Conservation (phyloP, 495 filamentous ascomycete species). For the Cairneyella variabilis region DNA sequence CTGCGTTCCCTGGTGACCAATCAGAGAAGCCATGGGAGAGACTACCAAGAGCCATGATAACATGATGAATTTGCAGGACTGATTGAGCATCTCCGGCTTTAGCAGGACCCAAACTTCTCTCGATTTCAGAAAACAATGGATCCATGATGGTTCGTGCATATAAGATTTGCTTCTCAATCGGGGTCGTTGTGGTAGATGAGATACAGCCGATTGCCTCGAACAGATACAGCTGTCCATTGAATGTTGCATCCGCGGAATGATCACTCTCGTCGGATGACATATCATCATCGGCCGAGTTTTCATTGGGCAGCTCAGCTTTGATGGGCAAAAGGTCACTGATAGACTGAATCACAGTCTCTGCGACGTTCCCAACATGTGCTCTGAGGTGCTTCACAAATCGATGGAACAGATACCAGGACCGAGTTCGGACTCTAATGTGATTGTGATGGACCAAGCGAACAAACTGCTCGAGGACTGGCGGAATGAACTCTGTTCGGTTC, state of each 20-base stretch:
- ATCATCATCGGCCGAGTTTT: slow-evolving; percentile 76
- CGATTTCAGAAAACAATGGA: slow-evolving; percentile 81
- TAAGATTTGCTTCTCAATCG: slow-evolving; percentile 74
- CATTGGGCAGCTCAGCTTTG: slow-evolving; percentile 77
- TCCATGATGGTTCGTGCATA: slow-evolving; percentile 82
- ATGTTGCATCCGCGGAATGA: slow-evolving; percentile 80
- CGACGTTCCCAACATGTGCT: slow-evolving; percentile 77
- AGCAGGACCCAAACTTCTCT: slow-evolving; percentile 67
- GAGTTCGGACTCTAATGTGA: slow-evolving; percentile 74
- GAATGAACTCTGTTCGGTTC: slow-evolving; percentile 69
- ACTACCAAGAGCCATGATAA: slow-evolving; percentile 93
- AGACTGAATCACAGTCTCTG: slow-evolving; percentile 85
- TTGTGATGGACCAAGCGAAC: slow-evolving; percentile 84
- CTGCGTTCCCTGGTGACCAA: slow-evolving; percentile 63
- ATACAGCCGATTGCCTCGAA: slow-evolving; percentile 94
- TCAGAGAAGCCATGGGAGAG: slow-evolving; percentile 88
- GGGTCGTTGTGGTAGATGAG: slow-evolving; percentile 69
- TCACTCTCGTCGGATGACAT: slow-evolving; percentile 91
- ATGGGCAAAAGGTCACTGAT: slow-evolving; percentile 84
- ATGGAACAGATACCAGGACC: slow-evolving; percentile 96
- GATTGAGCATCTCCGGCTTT: slow-evolving; percentile 77
- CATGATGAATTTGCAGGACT: slow-evolving; percentile 85
- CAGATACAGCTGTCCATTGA: slow-evolving; percentile 85
- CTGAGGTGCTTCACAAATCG: slow-evolving; percentile 88
- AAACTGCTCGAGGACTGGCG: slow-evolving; percentile 86